Percentiles rank a stretch among this genome's conserved stretches.
Evolutionary conservation across 768 basidiomycete species (phyloP).

Genomic region (Clitopilus hobsonii): DNA sequence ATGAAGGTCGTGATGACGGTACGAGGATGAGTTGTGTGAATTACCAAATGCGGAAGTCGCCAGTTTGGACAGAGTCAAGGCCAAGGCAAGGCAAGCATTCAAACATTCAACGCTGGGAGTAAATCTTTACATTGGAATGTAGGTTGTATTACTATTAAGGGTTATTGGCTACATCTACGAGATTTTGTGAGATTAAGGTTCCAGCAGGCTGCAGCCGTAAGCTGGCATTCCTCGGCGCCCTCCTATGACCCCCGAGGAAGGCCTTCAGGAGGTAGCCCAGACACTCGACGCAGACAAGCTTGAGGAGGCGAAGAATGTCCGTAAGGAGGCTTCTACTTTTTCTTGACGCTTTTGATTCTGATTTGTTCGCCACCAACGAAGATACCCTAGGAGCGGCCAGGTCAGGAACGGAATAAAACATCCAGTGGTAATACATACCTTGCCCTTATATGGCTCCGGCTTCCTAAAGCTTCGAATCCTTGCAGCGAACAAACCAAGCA

Average conservation of each 20-base stretch:
- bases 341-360: constrained; percentile 88
- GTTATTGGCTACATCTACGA: neutral
- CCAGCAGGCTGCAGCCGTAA: too few relatives aligned
- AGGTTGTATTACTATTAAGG: neutral
- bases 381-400: constrained; percentile 76
- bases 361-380: constrained; percentile 93
- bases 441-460: constrained; percentile 97
- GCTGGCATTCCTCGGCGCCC: too few relatives aligned
- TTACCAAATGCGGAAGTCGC: neutral
- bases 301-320: neutral
- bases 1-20: neutral
- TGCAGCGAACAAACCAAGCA: constrained; percentile 84
- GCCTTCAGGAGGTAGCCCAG: too few relatives aligned
- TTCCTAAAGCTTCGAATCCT: constrained; percentile 78
- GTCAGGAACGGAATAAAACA: neutral
- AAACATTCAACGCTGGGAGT: neutral
- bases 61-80: neutral
- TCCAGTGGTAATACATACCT: constrained; percentile 50
- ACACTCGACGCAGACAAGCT: too few relatives aligned
- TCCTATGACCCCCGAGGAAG: too few relatives aligned
- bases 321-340: constrained; percentile 58
- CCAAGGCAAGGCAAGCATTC: too few relatives aligned
- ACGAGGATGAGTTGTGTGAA: neutral
- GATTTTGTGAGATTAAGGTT: too few relatives aligned
- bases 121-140: neutral